phyloP scores from a whole-genome alignment of 116 monocot species.

The Phalaenopsis hybrid region DNA sequence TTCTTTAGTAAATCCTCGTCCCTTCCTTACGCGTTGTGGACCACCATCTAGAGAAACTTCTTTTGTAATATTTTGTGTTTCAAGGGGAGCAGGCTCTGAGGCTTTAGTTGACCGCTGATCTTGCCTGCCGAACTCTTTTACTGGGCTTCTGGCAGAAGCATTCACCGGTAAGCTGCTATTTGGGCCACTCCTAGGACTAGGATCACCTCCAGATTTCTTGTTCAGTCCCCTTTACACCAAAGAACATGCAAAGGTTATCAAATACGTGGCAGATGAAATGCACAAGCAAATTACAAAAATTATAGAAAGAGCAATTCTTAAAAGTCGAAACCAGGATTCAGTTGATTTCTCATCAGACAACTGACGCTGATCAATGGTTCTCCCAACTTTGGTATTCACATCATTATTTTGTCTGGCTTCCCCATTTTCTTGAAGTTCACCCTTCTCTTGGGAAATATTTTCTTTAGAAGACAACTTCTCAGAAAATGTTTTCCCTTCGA shows the following conservation, averaged over 20 bases:
- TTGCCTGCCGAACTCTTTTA: constrained; percentile 4
- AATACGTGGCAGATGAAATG: neutral
- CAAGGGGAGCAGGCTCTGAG: constrained; percentile 13
- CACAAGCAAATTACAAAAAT: neutral
- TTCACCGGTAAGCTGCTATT: neutral
- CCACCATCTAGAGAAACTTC: constrained; percentile 17
- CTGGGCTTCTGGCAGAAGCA: constrained; percentile 5
- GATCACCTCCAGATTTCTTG: constrained; percentile 4
- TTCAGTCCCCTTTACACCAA: constrained; percentile 5
- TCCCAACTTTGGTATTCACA: constrained; percentile 8
- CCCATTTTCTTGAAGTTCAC: constrained; percentile 17
- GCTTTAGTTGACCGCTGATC: constrained; percentile 13
- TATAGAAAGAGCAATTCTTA: neutral
- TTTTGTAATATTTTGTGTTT: constrained; percentile 10
- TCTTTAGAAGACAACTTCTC: constrained; percentile 9
- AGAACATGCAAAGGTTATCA: neutral
- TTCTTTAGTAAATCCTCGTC: constrained; percentile 35
- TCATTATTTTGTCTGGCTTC: constrained; percentile 4
- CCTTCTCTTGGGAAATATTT: constrained; percentile 11
- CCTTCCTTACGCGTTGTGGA: constrained; percentile 36
- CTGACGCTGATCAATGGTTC: constrained; percentile 3
- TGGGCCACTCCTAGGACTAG: constrained; percentile 9
- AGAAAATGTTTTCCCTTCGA: constrained; percentile 14
- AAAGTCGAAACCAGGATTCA: constrained; percentile 10
- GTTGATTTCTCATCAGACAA: constrained; percentile 24